Percentiles rank a stretch among this genome's conserved stretches.
Evolutionary conservation across 1,139 yeast species (phyloP).

Genomic region (Yarrowia galli): DNA sequence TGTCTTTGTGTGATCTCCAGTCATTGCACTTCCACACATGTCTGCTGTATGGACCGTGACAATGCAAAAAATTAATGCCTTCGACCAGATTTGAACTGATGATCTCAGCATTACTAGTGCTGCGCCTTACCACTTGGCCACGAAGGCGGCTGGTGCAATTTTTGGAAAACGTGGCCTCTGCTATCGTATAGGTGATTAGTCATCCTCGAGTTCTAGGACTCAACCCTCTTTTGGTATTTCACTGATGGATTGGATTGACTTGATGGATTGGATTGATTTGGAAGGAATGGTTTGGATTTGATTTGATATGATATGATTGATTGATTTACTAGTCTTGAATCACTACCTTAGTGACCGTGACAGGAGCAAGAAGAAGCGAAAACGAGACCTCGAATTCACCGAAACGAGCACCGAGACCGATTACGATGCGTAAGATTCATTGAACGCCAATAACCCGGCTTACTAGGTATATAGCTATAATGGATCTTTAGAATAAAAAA

Average conservation of each 20-base stretch:
- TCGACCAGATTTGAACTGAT: conserved; percentile 36
- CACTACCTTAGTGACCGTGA: too few relatives aligned
- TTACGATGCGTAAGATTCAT: background rate
- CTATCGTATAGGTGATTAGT: background rate
- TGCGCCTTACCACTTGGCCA: conserved; percentile 37
- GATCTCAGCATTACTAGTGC: conserved; percentile 36
- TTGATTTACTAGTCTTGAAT: too few relatives aligned
- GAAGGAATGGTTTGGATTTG: too few relatives aligned
- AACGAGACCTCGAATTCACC: too few relatives aligned
- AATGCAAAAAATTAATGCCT: conserved; percentile 11
- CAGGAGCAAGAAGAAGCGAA: too few relatives aligned
- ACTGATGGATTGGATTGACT: too few relatives aligned
- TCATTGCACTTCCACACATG: too few relatives aligned
- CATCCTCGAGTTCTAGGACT: too few relatives aligned
- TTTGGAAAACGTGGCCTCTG: background rate
- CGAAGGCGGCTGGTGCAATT: conserved; percentile 3
- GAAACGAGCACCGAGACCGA: background rate
- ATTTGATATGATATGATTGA: too few relatives aligned
- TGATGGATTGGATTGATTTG: too few relatives aligned
- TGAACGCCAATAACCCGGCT: background rate
- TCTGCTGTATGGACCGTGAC: background rate
- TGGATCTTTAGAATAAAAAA: background rate
- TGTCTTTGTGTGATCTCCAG: too few relatives aligned
- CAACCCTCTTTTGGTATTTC: too few relatives aligned
- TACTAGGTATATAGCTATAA: background rate